phyloP scores from a whole-genome alignment of 164 flowering plant genomes.

The Chimonanthus salicifolius region DNA sequence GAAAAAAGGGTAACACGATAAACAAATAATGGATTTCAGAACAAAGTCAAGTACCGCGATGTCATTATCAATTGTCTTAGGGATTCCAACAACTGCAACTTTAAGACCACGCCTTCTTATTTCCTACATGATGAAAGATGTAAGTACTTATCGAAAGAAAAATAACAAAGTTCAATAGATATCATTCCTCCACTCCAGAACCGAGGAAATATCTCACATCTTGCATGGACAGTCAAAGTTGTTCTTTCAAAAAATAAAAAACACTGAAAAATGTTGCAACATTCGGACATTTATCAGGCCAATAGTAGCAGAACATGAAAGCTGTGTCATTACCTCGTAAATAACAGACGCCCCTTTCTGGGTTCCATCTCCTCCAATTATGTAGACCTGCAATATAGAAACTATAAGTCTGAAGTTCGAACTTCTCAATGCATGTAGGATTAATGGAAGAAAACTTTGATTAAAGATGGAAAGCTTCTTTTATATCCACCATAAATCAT shows the following conservation, averaged over 20 bases:
- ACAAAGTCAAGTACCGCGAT: slow-evolving; percentile 45
- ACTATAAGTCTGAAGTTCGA: not conserved
- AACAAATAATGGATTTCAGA: not conserved
- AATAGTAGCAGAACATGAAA: not conserved
- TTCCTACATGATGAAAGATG: slow-evolving; percentile 34
- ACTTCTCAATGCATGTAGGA: not conserved
- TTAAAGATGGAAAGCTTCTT: not conserved
- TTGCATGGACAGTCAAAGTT: not conserved
- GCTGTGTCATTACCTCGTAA: slow-evolving; percentile 41
- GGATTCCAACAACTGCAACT: slow-evolving; percentile 74
- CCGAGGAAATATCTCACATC: not conserved
- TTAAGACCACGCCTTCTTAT: slow-evolving; percentile 60
- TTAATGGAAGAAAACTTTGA: not conserved
- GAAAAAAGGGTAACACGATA: not conserved
- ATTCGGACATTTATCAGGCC: not conserved
- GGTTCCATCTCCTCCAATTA: slow-evolving; percentile 90
- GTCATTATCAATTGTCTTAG: slow-evolving; percentile 87
- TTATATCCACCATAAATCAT: not conserved
- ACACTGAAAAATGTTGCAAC: no score
- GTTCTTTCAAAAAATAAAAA: not conserved
- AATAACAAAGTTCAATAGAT: not conserved
- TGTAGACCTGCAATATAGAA: slow-evolving; percentile 49
- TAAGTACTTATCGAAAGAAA: not conserved
- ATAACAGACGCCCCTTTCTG: slow-evolving; percentile 79
- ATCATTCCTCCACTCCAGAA: not conserved